A percentile compares a stretch with the other conserved stretches of the same genome.
Evolutionary conservation across 495 filamentous ascomycete genomes (phyloP).

Genomic region (Penicillium macrosclerotiorum): DNA sequence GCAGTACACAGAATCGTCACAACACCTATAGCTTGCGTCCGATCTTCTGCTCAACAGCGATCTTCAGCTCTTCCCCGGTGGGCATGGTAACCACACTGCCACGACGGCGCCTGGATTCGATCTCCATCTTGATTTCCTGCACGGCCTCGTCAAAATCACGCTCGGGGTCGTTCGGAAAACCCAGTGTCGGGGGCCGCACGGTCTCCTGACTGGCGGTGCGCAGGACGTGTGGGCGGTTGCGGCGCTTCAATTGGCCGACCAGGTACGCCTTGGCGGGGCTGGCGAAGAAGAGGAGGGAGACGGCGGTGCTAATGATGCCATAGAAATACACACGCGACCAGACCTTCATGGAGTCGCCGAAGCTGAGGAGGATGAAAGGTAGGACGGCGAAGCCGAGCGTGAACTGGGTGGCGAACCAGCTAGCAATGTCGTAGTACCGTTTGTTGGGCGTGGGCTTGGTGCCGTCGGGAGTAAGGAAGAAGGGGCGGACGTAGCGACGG

Average conservation of each 20-base stretch:
- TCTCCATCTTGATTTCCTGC: slow-evolving; percentile 67
- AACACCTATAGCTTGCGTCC: slow-evolving; percentile 34
- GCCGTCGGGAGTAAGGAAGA: slow-evolving; percentile 80
- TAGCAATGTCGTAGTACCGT: slow-evolving; percentile 80
- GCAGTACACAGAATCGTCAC: neutral
- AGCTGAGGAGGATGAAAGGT: slow-evolving; percentile 79
- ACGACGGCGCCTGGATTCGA: slow-evolving; percentile 56
- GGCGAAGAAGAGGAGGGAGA: slow-evolving; percentile 70
- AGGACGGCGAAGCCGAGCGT: slow-evolving; percentile 77
- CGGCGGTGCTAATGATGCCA: slow-evolving; percentile 62
- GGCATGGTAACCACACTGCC: slow-evolving; percentile 52
- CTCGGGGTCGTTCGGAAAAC: slow-evolving; percentile 73
- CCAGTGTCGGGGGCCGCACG: slow-evolving; percentile 60
- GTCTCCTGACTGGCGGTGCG: slow-evolving; percentile 31
- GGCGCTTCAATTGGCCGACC: slow-evolving; percentile 55
- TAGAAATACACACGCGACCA: slow-evolving; percentile 94
- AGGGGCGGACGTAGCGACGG: slow-evolving; percentile 85
- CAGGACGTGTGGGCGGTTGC: slow-evolving; percentile 37
- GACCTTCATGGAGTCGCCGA: slow-evolving; percentile 62
- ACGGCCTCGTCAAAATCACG: slow-evolving; percentile 78
- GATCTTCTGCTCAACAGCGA: slow-evolving; percentile 45
- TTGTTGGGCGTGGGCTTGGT: slow-evolving; percentile 65
- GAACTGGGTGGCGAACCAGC: slow-evolving; percentile 76
- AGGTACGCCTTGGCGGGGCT: slow-evolving; percentile 71
- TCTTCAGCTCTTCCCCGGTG: slow-evolving; percentile 44